phyloP scores from a whole-genome alignment of 2,329 filamentous ascomycete genomes.

The Simplicillium aogashimaense region DNA sequence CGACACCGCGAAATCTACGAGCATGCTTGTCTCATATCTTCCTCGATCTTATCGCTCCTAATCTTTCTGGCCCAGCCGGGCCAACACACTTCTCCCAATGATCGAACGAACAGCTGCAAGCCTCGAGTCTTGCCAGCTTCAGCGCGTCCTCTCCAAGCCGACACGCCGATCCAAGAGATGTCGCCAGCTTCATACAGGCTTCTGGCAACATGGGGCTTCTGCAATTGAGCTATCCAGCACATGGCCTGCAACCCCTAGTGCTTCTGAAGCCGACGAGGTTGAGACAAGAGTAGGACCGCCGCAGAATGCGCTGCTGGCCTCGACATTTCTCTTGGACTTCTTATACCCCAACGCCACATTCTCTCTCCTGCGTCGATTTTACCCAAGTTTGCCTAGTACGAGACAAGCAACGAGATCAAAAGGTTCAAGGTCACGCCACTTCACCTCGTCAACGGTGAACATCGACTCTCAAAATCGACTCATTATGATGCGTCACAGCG shows the following conservation, averaged over 20 bases:
- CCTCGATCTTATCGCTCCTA: no score
- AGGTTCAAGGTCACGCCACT: slow-evolving; percentile 8
- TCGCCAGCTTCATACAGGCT: slow-evolving; percentile 36
- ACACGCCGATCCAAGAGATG: slow-evolving; percentile 25
- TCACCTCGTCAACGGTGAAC: slow-evolving; percentile 14
- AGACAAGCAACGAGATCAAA: neutral
- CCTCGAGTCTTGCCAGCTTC: slow-evolving; percentile 46
- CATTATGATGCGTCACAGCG: neutral
- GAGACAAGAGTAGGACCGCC: slow-evolving; percentile 12
- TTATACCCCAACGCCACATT: slow-evolving; percentile 39
- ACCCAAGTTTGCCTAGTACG: no score
- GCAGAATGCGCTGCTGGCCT: slow-evolving; percentile 25
- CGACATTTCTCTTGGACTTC: slow-evolving; percentile 44
- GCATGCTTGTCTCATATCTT: no score
- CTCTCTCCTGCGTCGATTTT: slow-evolving; percentile 26
- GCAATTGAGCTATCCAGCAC: slow-evolving; percentile 35
- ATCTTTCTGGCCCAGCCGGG: no score
- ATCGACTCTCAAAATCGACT: neutral
- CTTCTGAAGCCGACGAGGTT: slow-evolving; percentile 11
- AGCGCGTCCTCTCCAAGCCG: slow-evolving; percentile 35
- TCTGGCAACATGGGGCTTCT: slow-evolving; percentile 45
- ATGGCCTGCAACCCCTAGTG: slow-evolving; percentile 20
- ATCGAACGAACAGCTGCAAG: slow-evolving; percentile 47
- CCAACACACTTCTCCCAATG: slow-evolving; percentile 21
- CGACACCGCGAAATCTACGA: no score